phyloP scores from a whole-genome alignment of 2,329 filamentous ascomycete species.

The Phialophora verrucosa region DNA sequence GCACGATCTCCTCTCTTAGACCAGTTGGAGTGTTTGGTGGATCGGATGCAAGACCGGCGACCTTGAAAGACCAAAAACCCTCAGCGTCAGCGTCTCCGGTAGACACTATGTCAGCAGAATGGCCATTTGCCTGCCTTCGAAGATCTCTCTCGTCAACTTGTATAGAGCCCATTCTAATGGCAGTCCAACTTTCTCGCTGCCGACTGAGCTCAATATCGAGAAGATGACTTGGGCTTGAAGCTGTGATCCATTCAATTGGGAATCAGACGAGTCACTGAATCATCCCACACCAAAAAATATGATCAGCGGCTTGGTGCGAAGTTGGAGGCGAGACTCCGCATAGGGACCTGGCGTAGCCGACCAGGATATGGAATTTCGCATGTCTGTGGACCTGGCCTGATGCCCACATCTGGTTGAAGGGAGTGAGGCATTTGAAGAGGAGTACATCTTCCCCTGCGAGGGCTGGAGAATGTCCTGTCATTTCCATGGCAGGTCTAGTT shows the following conservation, averaged over 20 bases:
- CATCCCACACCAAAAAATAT: neutral
- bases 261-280: neutral
- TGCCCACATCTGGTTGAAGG: neutral
- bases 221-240: neutral
- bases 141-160: neutral
- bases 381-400: neutral
- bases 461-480: neutral
- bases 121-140: conserved; percentile 9
- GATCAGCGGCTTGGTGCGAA: neutral
- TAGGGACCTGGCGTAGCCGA: neutral
- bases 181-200: neutral
- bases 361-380: neutral
- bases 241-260: too few relatives aligned
- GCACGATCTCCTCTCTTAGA: conserved; percentile 50
- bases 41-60: conserved; percentile 42
- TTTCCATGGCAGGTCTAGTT: neutral
- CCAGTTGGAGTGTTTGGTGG: conserved; percentile 42
- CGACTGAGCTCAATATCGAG: neutral
- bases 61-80: conserved; percentile 40
- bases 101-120: neutral
- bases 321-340: neutral
- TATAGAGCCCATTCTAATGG: conserved; percentile 12
- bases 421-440: neutral
- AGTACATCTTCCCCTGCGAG: neutral
- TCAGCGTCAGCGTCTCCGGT: conserved; percentile 2